These are phyloP conservation scores for Cladosporium halotolerans DNA, from an alignment of 2,329 filamentous ascomycete genomes.

Conservation along the genomic window DNA sequence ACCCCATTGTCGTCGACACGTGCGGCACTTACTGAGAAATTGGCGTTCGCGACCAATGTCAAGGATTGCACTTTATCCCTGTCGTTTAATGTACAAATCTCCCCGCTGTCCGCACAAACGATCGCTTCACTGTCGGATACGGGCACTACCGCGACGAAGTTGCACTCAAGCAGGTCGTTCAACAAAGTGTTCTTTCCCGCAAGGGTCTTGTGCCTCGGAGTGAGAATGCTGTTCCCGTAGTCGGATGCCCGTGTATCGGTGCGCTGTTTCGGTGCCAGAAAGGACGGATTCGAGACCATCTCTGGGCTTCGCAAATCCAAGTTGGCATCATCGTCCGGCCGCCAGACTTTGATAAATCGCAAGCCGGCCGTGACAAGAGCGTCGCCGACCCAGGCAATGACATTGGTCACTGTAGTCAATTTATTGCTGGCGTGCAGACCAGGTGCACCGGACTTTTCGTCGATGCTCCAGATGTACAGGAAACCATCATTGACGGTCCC, in stretches of 20 bases:
- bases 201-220: constrained; percentile 59
- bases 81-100: constrained; percentile 84
- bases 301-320: constrained; percentile 11
- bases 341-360: constrained; percentile 90
- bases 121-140: constrained; percentile 70
- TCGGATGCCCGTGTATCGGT: constrained; percentile 27
- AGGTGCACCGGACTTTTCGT: constrained; percentile 71
- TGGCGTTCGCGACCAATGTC: constrained; percentile 57
- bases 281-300: constrained; percentile 15
- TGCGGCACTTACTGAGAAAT: constrained; percentile 63
- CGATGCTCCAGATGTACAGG: constrained; percentile 83
- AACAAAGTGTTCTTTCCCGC: constrained; percentile 83
- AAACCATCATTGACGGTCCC: constrained; percentile 90
- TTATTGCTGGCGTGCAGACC: constrained; percentile 81
- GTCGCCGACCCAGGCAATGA: constrained; percentile 86
- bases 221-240: constrained; percentile 30
- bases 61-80: constrained; percentile 65
- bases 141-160: constrained; percentile 70
- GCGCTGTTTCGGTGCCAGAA: constrained; percentile 25
- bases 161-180: constrained; percentile 72
- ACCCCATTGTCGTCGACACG: constrained; percentile 51
- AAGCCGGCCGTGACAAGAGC: constrained; percentile 80
- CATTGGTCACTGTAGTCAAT: constrained; percentile 78
- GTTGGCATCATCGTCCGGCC: constrained; percentile 59
- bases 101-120: constrained; percentile 79